A percentile compares a stretch with the other conserved stretches of the same genome.
Conservation (phyloP, 441 rosid genomes). For the Brassica balearica region DNA sequence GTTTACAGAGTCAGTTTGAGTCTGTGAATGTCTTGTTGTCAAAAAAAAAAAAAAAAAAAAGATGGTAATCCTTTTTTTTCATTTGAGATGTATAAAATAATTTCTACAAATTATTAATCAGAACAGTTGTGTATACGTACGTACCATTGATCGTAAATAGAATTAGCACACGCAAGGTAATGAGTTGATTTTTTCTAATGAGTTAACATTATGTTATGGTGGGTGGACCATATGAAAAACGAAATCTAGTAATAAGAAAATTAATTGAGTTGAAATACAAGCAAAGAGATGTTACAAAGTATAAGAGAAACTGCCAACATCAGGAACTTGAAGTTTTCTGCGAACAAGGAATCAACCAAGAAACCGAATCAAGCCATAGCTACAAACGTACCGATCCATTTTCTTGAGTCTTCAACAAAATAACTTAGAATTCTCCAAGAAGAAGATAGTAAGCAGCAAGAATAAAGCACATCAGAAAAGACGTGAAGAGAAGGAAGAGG, state of each 20-base stretch:
- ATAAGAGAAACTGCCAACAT: not conserved
- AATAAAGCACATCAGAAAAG: conserved; percentile 28
- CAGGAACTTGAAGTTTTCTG: not conserved
- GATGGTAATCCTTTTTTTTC: not conserved
- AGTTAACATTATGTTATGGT: conserved; percentile 19
- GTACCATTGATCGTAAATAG: not conserved
- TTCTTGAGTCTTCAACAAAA: not conserved
- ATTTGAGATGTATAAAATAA: not conserved
- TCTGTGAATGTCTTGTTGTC: no score
- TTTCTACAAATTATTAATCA: not conserved
- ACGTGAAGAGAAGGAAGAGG: conserved; percentile 24
- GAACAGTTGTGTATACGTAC: not conserved
- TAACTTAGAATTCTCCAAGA: conserved; percentile 38
- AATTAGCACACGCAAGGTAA: conserved; percentile 18
- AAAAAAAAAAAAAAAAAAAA: not conserved
- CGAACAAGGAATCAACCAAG: not conserved
- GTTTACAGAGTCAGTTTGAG: no score
- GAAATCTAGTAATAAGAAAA: not conserved
- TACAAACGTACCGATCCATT: conserved; percentile 4
- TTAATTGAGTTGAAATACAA: not conserved
- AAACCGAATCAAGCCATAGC: conserved; percentile 4
- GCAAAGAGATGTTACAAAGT: conserved; percentile 6
- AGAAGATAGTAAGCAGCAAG: conserved; percentile 30
- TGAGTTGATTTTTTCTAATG: not conserved
- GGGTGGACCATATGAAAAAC: not conserved